These are phyloP conservation scores for Aspergillus nomiae DNA, from an alignment of 2,329 filamentous ascomycete genomes.

Conservation along the genomic window DNA sequence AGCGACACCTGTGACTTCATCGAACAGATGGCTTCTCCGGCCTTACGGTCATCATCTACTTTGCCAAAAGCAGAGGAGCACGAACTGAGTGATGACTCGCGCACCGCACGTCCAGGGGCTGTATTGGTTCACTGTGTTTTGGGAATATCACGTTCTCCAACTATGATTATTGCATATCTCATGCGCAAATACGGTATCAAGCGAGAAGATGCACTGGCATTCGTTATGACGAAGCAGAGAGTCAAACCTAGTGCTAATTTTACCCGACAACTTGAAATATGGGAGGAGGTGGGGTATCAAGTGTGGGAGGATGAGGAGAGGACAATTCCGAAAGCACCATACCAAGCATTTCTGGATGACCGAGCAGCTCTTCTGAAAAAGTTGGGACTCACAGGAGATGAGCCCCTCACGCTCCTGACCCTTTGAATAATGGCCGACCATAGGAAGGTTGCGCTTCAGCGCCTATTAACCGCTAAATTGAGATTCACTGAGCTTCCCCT, in stretches of 20 bases:
- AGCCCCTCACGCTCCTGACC: slow-evolving; percentile 9
- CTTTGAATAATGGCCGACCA: neutral
- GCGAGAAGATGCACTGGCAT: slow-evolving; percentile 19
- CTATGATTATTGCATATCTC: slow-evolving; percentile 30
- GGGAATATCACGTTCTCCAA: slow-evolving; percentile 32
- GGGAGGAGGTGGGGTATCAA: slow-evolving; percentile 28
- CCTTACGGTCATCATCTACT: slow-evolving; percentile 11
- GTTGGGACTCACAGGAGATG: slow-evolving; percentile 25
- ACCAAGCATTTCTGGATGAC: slow-evolving; percentile 28
- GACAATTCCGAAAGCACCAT: slow-evolving; percentile 26
- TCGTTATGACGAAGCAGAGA: slow-evolving; percentile 27
- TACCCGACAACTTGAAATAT: slow-evolving; percentile 28
- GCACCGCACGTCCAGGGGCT: neutral
- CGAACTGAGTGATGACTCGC: neutral
- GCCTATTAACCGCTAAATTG: no score
- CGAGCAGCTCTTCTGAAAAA: slow-evolving; percentile 18
- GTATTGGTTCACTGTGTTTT: slow-evolving; percentile 31
- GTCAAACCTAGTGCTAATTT: slow-evolving; percentile 28
- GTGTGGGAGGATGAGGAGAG: slow-evolving; percentile 29
- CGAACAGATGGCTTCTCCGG: slow-evolving; percentile 23
- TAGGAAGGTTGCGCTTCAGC: no score
- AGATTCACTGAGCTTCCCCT: no score
- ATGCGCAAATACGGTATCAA: slow-evolving; percentile 27
- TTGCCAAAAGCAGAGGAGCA: neutral
- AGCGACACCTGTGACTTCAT: slow-evolving; percentile 30